Evolutionary conservation across 2,329 filamentous ascomycete genomes (phyloP), one percentile per base, ranked within the genome.

Genomic region (Aspergillus texensis): DNA sequence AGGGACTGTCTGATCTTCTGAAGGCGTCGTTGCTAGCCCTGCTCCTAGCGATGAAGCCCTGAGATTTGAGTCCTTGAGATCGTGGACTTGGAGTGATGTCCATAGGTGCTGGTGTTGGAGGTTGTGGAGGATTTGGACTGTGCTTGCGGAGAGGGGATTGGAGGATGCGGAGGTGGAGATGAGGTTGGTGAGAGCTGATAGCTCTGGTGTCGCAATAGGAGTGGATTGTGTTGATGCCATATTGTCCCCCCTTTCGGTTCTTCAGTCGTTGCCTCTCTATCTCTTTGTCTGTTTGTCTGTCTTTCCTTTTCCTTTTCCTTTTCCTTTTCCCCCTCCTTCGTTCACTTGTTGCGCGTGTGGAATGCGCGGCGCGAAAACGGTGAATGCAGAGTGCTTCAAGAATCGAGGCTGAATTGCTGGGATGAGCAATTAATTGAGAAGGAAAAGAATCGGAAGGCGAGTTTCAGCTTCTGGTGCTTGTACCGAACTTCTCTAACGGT

Each of bases 71-170:
- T 69, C 59, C 19, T 67, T 62, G 39, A 79, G 73, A 12, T 79
- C 79, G 74, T 88, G 84, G 57, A 86, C 76, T 60, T 78, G 78
- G n/a, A 89, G 77, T 36, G 80, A 79, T 41, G 84, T 83, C 87
- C 87, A 90, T 43, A 82, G 76, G 74, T 90, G 87, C 72, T 89
- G 86, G 75, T 88, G 80, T 72, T 85, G 82, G 68, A 90, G 85
- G 75, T 89, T 89, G 77, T 90, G 87, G 56, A 85, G 80, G 69
- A 88, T 81, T 74, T 89, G 85, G 55, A 84, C 75, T 10, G 86
- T 83, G 63, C 88, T 83, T 64, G 84, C 78, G 69, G 75, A 70
- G 62, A 71, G 65, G 6, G 78, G 73, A 46, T 69, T 64, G 8
- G 63, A 57, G 5, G 72, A 65, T 45, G 70, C 65, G 41, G 73